Evolutionary conservation across 305 asterid species (phyloP).

Genomic region (Fraxinus albicans): DNA sequence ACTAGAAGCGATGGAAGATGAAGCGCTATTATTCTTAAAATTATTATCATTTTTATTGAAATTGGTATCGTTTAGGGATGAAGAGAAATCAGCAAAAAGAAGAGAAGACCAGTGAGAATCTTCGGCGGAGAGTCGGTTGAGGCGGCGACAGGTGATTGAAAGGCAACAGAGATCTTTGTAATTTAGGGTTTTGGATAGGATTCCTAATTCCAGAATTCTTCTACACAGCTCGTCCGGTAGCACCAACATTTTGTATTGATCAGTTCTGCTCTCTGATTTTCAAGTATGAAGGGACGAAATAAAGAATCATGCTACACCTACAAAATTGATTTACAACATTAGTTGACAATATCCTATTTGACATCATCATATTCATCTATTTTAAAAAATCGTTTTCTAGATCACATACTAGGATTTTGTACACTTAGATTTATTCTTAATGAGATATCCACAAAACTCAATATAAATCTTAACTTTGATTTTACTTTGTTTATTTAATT

Average conservation of each 20-base stretch:
- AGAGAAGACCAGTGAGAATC: slow-evolving; percentile 67
- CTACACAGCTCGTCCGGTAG: slow-evolving; percentile 86
- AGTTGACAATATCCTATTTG: no score
- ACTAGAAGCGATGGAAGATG: slow-evolving; percentile 35
- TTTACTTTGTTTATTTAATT: no score
- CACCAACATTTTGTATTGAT: slow-evolving; percentile 32
- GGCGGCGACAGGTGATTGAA: slow-evolving; percentile 63
- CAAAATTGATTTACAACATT: no score
- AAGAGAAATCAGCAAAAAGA: slow-evolving; percentile 55
- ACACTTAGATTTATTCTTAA: no score
- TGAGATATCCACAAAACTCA: no score
- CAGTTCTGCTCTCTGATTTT: background rate
- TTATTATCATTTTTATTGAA: background rate
- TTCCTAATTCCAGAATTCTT: slow-evolving; percentile 66
- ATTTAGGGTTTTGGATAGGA: slow-evolving; percentile 35
- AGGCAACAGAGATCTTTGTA: slow-evolving; percentile 61
- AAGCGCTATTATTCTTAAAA: background rate
- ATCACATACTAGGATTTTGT: no score
- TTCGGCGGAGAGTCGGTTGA: slow-evolving; percentile 54
- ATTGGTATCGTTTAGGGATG: slow-evolving; percentile 4
- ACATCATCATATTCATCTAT: no score
- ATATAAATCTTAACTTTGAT: no score
- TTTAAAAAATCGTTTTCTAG: no score
- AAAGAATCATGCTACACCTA: no score
- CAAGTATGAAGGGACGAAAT: background rate